Conservation (phyloP, 768 basidiomycete species). For the Butyriboletus loyo region DNA sequence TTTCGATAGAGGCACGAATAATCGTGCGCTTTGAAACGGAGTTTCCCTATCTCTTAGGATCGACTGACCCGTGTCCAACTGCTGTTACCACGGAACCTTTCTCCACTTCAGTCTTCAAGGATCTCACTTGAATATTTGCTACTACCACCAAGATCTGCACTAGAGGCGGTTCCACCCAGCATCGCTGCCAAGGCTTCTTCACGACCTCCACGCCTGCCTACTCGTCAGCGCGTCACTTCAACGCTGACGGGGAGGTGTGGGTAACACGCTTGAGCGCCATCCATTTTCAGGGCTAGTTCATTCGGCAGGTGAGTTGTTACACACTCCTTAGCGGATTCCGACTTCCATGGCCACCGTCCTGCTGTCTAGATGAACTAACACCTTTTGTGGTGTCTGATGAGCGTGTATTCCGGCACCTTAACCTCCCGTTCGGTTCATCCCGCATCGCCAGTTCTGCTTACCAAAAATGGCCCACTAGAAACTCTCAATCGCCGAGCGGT, state of each 20-base stretch:
- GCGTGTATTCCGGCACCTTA: constrained; percentile 83
- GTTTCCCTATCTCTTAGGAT: constrained; percentile 77
- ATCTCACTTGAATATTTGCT: constrained; percentile 87
- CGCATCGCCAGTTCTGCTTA: constrained; percentile 71
- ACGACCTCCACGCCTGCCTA: constrained; percentile 79
- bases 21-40: constrained; percentile 67
- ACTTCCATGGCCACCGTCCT: constrained; percentile 87
- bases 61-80: constrained; percentile 85
- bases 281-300: constrained; percentile 90
- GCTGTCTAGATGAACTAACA: constrained; percentile 87
- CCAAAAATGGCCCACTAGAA: constrained; percentile 74
- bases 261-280: constrained; percentile 86
- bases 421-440: constrained; percentile 69
- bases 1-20: constrained; percentile 52
- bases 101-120: constrained; percentile 87
- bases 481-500: constrained; percentile 57
- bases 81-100: constrained; percentile 86
- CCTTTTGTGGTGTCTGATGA: too few relatives aligned
- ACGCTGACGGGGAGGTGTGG: constrained; percentile 79
- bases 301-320: too few relatives aligned
- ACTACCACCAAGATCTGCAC: constrained; percentile 88
- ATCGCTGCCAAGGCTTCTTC: constrained; percentile 77
- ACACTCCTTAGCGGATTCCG: constrained; percentile 82
- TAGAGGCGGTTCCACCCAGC: constrained; percentile 73
- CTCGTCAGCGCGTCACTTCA: constrained; percentile 69